phyloP scores from a whole-genome alignment of 1,139 yeast species.

The Kodamaea suecica region DNA sequence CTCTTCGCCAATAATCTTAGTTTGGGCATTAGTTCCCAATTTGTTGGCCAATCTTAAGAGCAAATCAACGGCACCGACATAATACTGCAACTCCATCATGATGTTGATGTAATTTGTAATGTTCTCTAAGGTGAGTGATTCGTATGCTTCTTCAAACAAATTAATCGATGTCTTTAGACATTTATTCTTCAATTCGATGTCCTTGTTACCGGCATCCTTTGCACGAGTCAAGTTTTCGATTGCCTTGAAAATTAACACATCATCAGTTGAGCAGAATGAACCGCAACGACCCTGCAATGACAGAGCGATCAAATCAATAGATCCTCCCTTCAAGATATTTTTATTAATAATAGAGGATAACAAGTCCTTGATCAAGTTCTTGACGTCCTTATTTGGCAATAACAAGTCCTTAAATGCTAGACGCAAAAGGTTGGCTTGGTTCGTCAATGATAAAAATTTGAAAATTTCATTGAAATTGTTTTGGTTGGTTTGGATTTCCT shows the following conservation, averaged over 20 bases:
- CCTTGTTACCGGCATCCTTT: conserved; percentile 66
- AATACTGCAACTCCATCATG: conserved; percentile 74
- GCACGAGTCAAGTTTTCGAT: conserved; percentile 89
- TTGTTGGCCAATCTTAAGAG: conserved; percentile 73
- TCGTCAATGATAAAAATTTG: conserved; percentile 60
- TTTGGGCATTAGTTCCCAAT: conserved; percentile 39
- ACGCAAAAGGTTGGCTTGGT: conserved; percentile 65
- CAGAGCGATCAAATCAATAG: conserved; percentile 85
- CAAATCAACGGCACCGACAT: conserved; percentile 83
- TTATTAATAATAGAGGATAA: conserved; percentile 86
- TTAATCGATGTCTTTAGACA: conserved; percentile 73
- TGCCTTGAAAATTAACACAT: conserved; percentile 91
- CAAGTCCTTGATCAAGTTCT: conserved; percentile 77
- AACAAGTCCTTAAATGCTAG: conserved; percentile 74
- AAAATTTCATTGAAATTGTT: conserved; percentile 58
- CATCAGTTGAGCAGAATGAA: conserved; percentile 90
- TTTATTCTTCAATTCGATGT: conserved; percentile 64
- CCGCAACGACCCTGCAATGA: conserved; percentile 92
- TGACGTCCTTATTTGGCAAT: conserved; percentile 59
- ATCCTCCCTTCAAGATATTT: conserved; percentile 86
- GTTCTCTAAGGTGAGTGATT: conserved; percentile 72
- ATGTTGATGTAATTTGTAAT: conserved; percentile 77
- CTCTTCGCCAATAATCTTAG: conserved; percentile 14
- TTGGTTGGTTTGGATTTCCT: conserved; percentile 58
- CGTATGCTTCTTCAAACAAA: conserved; percentile 77